Evolutionary conservation across 208 protist species (phyloP).

Genomic region (Crithidia mellificae): DNA sequence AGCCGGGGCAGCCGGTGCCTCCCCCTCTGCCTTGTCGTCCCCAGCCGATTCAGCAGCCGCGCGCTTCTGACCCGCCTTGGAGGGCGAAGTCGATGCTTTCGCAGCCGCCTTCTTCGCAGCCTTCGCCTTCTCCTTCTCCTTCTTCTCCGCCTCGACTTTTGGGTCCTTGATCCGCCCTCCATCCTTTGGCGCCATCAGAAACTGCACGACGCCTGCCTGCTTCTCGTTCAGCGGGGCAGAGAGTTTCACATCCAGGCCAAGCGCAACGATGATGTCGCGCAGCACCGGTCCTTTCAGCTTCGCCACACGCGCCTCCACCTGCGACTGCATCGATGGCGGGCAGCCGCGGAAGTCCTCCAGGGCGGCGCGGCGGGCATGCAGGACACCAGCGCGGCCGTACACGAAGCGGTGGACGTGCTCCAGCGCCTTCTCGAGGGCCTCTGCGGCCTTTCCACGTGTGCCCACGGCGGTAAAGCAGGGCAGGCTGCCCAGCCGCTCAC

Average conservation of each 20-base stretch:
- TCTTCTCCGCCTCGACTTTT: not conserved
- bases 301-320: constrained; percentile 38
- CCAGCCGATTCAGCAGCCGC: not conserved
- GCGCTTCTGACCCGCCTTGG: not conserved
- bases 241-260: constrained; percentile 49
- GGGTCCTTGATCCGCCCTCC: constrained; percentile 21
- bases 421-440: constrained; percentile 50
- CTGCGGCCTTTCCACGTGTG: constrained; percentile 34
- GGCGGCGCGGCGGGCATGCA: constrained; percentile 47
- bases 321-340: constrained; percentile 37
- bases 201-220: constrained; percentile 44
- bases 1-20: no score
- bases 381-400: constrained; percentile 58
- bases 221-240: constrained; percentile 38
- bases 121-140: constrained; percentile 15
- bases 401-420: constrained; percentile 77
- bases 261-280: constrained; percentile 46
- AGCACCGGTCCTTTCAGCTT: constrained; percentile 70
- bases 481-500: constrained; percentile 49
- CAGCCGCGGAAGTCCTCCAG: constrained; percentile 70
- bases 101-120: not conserved
- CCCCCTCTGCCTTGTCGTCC: not conserved
- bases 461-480: constrained; percentile 46
- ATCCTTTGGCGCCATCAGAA: constrained; percentile 63
- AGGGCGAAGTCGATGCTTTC: not conserved